Base-by-base conservation (phyloP, 192 early-diverging fungal species). In the Funneliformis mosseae region DNA sequence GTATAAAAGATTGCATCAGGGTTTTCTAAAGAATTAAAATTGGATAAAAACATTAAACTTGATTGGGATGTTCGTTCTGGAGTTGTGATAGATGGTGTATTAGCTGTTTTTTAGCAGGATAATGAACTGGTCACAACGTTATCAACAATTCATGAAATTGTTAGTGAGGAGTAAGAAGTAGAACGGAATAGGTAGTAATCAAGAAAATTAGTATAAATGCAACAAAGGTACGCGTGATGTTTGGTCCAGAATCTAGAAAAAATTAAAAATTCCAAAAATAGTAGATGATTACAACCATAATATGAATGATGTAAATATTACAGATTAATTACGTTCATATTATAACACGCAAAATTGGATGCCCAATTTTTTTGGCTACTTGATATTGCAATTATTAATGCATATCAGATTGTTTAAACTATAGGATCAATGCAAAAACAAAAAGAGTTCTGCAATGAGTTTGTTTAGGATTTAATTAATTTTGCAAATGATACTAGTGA, bases 51-150 rank as follows among this genome's bases (percentile, higher is more conserved):
- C n/a, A n/a, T n/a, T n/a, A n/a, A 64, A 64, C 16, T 80, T 8
- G 48, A 74, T 6, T 84, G 78, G 83, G 63, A 84, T 27, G 73
- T 45, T 1, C 33, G 42, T 39, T 48, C 64, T 38, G 78, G 78
- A 4, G 76, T 59, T 0, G 69, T 80, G 7, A 60, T 84, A 4
- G 69, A 77, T n/a, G 7, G 80, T 38, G 25, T 80, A 8, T 68
- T 83, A 1, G 76, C 77, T 0, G 39, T 77, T 18, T 39, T 85
- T 0, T 85, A 80, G 84, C 50, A 81, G 25, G 84, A 85, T 45
- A 85, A 83, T 82, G 82, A 38, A 28, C 75, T 76, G 16, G 84
- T 82, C 10, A 73, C 81, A 18, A 86, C 82, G 80, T 75, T 86
- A 41, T 76, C 60, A n/a, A 86, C 82, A 38, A 82, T 86, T 67